Evolutionary conservation across 2,329 filamentous ascomycete species (phyloP), one percentile per base, ranked within the genome.

Genomic region (Microdochium trichocladiopsis): DNA sequence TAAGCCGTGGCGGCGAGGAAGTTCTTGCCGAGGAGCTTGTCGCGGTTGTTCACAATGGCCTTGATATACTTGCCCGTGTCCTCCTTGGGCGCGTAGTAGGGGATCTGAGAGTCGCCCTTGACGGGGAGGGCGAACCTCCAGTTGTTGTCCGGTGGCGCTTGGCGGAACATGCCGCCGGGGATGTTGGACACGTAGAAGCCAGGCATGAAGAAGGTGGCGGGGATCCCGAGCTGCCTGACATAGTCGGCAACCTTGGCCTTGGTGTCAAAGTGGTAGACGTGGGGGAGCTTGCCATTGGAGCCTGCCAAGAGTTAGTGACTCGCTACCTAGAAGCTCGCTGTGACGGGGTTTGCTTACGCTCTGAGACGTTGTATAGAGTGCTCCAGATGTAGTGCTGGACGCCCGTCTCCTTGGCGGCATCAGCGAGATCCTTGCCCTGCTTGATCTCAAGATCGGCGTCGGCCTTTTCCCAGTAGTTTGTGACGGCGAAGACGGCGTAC

Each of bases 171-270:
- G 25, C 53, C 56, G 11, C 60, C 63, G 1, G 65, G 51, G 16
- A 76, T 63, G 60, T 81, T 82, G 58, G 73, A 63, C 77, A 82
- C 79, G 59, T 79, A 83, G 50, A 69, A 71, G 2, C 70, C 80
- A 0, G 78, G 74, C n/a, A 74, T 64, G 59, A 79, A 74, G 60
- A 79, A 81, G 0, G 77, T 71, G 22, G 72, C 69, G 2, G 74
- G 72, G 9, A 82, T 66, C 0, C 69, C 71, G 2, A 76, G 59
- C 0, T 55, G 53, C 18, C 76, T 73, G 48, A 82, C 75, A 59
- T 84, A 80, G n/a, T 69, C 58, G 57, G 82, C 79, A 0, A 79
- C 72, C 12, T 74, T 66, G 21, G 79, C 79, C 61, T 84, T 84
- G 61, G 64, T 68, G 63, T 84, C 81, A 54, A 84, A 84, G 56